phyloP scores from a whole-genome alignment of 208 protist species.

The Phytomonas sp. region DNA sequence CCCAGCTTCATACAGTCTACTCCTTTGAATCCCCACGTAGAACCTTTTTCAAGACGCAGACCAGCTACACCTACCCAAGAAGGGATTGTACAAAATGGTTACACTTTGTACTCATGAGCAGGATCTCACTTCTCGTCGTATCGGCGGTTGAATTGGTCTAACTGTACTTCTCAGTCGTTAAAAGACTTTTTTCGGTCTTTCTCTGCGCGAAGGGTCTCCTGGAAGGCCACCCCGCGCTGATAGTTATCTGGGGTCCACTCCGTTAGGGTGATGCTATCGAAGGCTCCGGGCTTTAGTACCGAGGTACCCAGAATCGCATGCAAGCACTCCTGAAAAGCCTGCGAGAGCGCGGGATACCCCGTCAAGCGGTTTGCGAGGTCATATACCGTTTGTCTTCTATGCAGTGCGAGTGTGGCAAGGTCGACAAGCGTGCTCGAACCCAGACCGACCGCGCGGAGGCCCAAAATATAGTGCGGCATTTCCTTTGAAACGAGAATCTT shows the following conservation, averaged over 20 bases:
- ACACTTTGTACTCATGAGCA: no score
- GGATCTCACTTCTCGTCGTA: no score
- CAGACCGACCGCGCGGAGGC: constrained; percentile 52
- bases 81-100: no score
- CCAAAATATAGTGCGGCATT: constrained; percentile 35
- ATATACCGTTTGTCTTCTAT: constrained; percentile 38
- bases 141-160: no score
- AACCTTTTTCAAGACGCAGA: no score
- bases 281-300: constrained; percentile 36
- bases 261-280: constrained; percentile 31
- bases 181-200: no score
- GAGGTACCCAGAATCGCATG: constrained; percentile 54
- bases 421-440: constrained; percentile 67
- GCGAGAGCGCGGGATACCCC: constrained; percentile 75
- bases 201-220: constrained; percentile 4
- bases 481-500: constrained; percentile 77
- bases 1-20: no score
- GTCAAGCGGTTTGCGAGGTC: constrained; percentile 62
- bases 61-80: no score
- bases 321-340: constrained; percentile 80
- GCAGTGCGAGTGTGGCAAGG: constrained; percentile 55
- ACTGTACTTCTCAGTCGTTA: no score
- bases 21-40: no score
- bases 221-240: constrained; percentile 38
- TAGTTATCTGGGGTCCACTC: constrained; percentile 53